Evolutionary conservation across 2,329 filamentous ascomycete species (phyloP), one percentile per base, ranked within the genome.

Genomic region (Paracorniculantispora psalliotae): DNA sequence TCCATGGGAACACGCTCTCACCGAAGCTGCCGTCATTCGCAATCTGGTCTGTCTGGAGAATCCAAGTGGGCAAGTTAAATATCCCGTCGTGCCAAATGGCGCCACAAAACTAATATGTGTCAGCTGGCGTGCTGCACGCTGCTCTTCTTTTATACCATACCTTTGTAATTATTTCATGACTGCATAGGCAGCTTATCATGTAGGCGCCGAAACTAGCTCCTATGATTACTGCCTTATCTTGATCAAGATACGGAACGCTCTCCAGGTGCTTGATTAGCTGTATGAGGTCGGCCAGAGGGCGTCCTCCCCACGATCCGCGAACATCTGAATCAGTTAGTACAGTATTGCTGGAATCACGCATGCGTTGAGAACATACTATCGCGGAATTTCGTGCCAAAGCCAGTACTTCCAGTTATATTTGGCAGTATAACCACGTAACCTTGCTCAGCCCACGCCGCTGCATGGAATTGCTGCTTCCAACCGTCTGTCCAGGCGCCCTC

Each of bases 391-490:
- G 68, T 72, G 1, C 83, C 84, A 60, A 82, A 87, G 0, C 82
- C 81, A 2, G 75, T 77, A 59, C 81, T 84, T 21, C 83, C 84
- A 0, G 81, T 81, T 2, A 83, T 79, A 62, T 86, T 85, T 3
- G 84, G 84, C 6, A 77, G 72, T n/a, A 86, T 72, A 2, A 85
- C 78, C 10, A 85, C 72, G 61, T 85, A 86, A 9, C 83, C 84
- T 66, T 86, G 81, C 64, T 85, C 81, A 4, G 83, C 83, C 71
- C 82, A 86, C 3, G 82, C 71, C 1, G 78, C 77, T 1, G 76
- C 73, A 61, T 85, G 84, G 77, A 78, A 82, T 62, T 67, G 72
- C 55, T 64, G 75, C 71, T 62, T 77, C 81, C 81, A 84, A 51
- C 73, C 71, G 62, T 85, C 80, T n/a, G 73, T 73, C 78, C 78